A percentile compares a stretch with the other conserved stretches of the same genome.
phyloP scores from a whole-genome alignment of 2,329 filamentous ascomycete genomes.

The Emergomyces africanus region DNA sequence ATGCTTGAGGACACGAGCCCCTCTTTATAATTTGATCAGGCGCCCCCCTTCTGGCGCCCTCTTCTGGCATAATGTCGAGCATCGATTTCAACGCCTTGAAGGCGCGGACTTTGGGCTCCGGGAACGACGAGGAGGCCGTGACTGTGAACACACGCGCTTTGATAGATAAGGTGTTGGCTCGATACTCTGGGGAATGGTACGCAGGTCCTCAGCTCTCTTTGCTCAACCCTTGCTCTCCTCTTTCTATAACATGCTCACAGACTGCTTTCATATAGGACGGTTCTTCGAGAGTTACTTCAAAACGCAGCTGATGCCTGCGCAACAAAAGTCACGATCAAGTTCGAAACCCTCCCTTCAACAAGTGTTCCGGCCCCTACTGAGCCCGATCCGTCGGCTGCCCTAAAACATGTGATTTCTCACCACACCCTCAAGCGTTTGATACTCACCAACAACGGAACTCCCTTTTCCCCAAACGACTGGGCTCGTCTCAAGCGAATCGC shows the following conservation, averaged over 20 bases:
- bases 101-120: slow-evolving; percentile 72
- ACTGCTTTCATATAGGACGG: slow-evolving; percentile 33
- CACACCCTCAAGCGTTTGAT: slow-evolving; percentile 80
- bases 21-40: neutral
- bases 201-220: slow-evolving; percentile 24
- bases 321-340: slow-evolving; percentile 75
- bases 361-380: slow-evolving; percentile 56
- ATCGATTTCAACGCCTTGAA: slow-evolving; percentile 57
- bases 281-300: slow-evolving; percentile 83
- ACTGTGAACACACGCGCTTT: slow-evolving; percentile 94
- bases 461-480: slow-evolving; percentile 89
- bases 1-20: neutral
- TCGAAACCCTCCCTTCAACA: slow-evolving; percentile 78
- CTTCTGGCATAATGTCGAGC: slow-evolving; percentile 4
- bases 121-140: slow-evolving; percentile 89
- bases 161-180: slow-evolving; percentile 93
- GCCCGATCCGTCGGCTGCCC: slow-evolving; percentile 53
- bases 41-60: too few species aligned
- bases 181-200: slow-evolving; percentile 94
- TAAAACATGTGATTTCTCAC: slow-evolving; percentile 73
- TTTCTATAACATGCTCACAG: neutral
- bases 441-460: slow-evolving; percentile 81
- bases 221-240: neutral
- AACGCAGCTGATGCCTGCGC: slow-evolving; percentile 97
- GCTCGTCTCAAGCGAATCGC: slow-evolving; percentile 86